Evolutionary conservation across 768 basidiomycete genomes (phyloP).

Genomic region (Boletus vermiculosoides): DNA sequence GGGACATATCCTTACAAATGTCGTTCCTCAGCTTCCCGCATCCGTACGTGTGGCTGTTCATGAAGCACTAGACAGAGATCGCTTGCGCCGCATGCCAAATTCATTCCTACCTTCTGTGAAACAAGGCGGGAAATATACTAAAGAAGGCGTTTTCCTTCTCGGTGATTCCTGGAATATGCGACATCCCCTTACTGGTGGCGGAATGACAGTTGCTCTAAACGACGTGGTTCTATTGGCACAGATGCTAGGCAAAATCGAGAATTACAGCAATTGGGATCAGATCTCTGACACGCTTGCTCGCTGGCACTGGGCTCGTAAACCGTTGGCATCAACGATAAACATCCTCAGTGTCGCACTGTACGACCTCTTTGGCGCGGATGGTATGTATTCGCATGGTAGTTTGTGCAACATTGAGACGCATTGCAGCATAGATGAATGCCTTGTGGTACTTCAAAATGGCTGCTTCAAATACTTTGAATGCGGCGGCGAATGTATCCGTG

Average conservation of each 20-base stretch:
- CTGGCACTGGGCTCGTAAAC: constrained; percentile 90
- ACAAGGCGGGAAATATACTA: constrained; percentile 51
- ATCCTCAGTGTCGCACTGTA: constrained; percentile 92
- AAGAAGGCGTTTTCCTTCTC: constrained; percentile 76
- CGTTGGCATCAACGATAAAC: constrained; percentile 82
- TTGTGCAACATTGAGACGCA: neutral
- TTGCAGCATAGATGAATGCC: constrained; percentile 52
- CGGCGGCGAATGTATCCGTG: constrained; percentile 85
- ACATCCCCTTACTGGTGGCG: constrained; percentile 95
- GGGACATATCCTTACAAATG: constrained; percentile 66
- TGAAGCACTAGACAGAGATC: constrained; percentile 71
- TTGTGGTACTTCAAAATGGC: constrained; percentile 68
- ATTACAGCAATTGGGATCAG: constrained; percentile 48
- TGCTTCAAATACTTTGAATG: constrained; percentile 98
- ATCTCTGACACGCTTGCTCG: constrained; percentile 52
- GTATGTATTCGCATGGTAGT: constrained; percentile 44
- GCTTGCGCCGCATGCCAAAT: constrained; percentile 92
- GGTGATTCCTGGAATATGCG: constrained; percentile 99
- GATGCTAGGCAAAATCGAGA: constrained; percentile 49
- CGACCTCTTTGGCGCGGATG: constrained; percentile 91
- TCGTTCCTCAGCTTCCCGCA: constrained; percentile 80
- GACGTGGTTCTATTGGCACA: constrained; percentile 77
- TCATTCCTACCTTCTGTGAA: constrained; percentile 82
- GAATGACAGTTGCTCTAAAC: constrained; percentile 94
- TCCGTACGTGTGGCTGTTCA: constrained; percentile 64